phyloP scores from a whole-genome alignment of 495 filamentous ascomycete genomes.

The Trichoderma asperelloides region DNA sequence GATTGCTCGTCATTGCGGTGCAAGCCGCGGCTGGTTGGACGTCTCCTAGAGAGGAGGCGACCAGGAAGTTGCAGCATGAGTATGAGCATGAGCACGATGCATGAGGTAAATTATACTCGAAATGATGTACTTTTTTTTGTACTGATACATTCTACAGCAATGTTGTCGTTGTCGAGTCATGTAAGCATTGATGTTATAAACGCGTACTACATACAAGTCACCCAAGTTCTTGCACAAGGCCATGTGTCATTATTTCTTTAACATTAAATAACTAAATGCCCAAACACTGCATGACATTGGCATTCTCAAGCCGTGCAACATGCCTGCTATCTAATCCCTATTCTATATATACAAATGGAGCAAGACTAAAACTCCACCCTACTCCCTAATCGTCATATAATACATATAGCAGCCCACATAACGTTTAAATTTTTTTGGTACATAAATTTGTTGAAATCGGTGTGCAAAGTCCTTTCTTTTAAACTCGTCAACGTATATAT shows the following conservation, averaged over 20 bases:
- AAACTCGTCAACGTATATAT: neutral
- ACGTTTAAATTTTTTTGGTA: neutral
- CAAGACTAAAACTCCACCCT: neutral
- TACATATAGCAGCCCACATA: neutral
- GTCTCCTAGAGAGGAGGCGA: constrained; percentile 15
- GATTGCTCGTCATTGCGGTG: constrained; percentile 38
- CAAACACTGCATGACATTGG: neutral
- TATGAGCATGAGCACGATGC: constrained; percentile 7
- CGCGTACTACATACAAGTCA: too few species aligned
- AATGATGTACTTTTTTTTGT: neutral
- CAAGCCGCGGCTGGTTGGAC: constrained; percentile 62
- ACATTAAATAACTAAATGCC: neutral
- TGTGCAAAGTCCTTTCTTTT: neutral
- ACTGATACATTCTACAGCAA: too few species aligned
- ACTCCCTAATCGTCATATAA: neutral
- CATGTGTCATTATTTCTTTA: neutral
- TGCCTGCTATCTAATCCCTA: neutral
- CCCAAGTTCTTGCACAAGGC: neutral
- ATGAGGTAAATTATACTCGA: neutral
- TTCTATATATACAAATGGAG: neutral
- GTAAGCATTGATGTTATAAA: too few species aligned
- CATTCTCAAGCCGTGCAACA: too few species aligned
- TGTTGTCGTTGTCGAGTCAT: too few species aligned
- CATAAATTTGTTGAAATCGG: neutral
- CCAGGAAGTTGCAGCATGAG: neutral